Evolutionary conservation across 352 stramenopile genomes (phyloP).

Genomic region (Pythium folliculosum): DNA sequence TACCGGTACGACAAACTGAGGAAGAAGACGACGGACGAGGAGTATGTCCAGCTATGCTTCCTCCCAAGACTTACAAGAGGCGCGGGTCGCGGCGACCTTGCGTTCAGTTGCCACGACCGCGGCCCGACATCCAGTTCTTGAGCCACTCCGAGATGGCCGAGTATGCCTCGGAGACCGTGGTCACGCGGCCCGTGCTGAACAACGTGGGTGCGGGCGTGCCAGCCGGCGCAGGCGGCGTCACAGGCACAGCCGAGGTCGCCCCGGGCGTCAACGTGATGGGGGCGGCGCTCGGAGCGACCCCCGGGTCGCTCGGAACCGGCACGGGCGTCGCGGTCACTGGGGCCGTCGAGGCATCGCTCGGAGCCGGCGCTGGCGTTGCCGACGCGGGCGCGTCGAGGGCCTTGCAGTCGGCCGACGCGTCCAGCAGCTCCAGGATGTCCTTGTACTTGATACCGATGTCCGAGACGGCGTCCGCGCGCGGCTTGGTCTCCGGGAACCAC

Average conservation of each 20-base stretch:
- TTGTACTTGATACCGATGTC: conserved; percentile 17
- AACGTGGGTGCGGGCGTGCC: neutral
- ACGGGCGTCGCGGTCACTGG: neutral
- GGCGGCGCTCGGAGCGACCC: neutral
- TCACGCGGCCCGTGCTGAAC: neutral
- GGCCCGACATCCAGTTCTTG: neutral
- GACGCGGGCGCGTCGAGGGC: neutral
- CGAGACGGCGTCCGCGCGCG: neutral
- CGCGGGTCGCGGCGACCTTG: neutral
- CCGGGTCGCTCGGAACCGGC: neutral
- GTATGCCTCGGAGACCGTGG: neutral
- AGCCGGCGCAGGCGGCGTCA: neutral
- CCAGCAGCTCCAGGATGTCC: neutral
- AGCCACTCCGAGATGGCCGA: neutral
- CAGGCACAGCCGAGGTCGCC: neutral
- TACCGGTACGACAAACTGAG: neutral
- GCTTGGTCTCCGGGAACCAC: conserved; percentile 17
- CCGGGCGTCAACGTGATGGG: neutral
- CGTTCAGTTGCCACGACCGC: conserved; percentile 6
- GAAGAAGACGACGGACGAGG: too few relatives aligned
- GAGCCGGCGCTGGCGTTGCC: neutral
- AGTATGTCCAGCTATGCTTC: neutral
- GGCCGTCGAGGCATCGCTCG: neutral
- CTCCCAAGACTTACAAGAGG: neutral
- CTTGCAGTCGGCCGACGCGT: neutral